Evolutionary conservation across 768 basidiomycete genomes (phyloP).

Genomic region (Mycena latifolia): DNA sequence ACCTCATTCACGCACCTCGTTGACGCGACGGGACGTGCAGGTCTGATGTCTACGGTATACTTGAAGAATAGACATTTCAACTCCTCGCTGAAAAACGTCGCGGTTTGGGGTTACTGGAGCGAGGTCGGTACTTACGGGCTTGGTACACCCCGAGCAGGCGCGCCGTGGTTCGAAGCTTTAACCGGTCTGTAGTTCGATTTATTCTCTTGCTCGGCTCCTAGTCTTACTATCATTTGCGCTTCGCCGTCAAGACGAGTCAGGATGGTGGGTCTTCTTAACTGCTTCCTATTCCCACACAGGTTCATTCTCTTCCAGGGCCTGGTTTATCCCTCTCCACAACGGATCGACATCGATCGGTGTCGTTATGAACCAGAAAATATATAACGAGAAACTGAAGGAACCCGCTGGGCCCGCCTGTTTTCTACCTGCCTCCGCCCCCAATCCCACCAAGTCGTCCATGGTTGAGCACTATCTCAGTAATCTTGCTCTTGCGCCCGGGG

Average conservation of each 20-base stretch:
- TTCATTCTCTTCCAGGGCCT: constrained; percentile 52
- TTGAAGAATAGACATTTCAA: constrained; percentile 79
- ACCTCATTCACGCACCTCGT: constrained; percentile 77
- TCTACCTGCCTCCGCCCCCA: constrained; percentile 40
- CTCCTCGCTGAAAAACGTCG: constrained; percentile 77
- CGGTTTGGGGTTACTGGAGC: constrained; percentile 84
- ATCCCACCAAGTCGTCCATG: constrained; percentile 36
- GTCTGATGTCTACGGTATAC: constrained; percentile 77
- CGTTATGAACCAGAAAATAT: constrained; percentile 68
- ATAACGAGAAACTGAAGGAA: constrained; percentile 51
- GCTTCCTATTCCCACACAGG: neutral
- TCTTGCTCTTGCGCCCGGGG: constrained; percentile 43
- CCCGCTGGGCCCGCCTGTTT: constrained; percentile 44
- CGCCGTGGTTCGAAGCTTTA: constrained; percentile 80
- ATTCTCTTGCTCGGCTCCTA: neutral
- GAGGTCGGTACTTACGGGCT: constrained; percentile 63
- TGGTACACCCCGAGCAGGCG: constrained; percentile 63
- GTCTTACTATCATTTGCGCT: neutral
- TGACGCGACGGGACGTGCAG: constrained; percentile 82
- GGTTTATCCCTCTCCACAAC: constrained; percentile 79
- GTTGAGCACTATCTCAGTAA: constrained; percentile 42
- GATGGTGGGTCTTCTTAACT: constrained; percentile 50
- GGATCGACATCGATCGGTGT: constrained; percentile 73
- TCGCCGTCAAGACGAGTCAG: constrained; percentile 65
- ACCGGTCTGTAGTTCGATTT: constrained; percentile 57